phyloP scores from a whole-genome alignment of 257 asterid genomes.

The Anisodus tanguticus region DNA sequence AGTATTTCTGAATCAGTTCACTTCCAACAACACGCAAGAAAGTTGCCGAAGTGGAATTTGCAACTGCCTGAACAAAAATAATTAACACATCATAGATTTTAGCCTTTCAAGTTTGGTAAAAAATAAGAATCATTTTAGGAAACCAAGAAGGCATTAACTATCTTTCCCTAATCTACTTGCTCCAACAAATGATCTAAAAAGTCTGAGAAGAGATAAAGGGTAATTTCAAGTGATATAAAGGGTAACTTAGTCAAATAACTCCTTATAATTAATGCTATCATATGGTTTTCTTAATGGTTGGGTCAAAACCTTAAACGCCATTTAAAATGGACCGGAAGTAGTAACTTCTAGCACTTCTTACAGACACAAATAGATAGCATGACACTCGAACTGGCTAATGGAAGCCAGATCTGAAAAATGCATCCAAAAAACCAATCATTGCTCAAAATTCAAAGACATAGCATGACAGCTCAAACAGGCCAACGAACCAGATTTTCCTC shows the following conservation, averaged over 20 bases:
- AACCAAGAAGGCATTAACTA: not conserved
- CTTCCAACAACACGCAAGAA: constrained; percentile 97
- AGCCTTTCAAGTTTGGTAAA: not conserved
- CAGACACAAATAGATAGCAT: constrained; percentile 14
- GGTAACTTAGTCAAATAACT: not conserved
- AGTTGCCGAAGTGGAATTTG: constrained; percentile 96
- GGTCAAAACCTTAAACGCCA: not conserved
- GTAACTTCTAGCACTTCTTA: not conserved
- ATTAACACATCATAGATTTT: not conserved
- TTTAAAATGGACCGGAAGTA: not conserved
- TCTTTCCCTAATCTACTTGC: not conserved
- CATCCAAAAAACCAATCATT: not conserved
- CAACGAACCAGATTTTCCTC: constrained; percentile 5
- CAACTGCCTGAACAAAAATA: constrained; percentile 70
- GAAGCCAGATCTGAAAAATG: not conserved
- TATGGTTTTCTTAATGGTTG: not conserved
- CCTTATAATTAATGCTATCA: not conserved
- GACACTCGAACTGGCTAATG: not conserved
- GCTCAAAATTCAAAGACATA: not conserved
- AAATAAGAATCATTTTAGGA: not conserved
- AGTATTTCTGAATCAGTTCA: constrained; percentile 87
- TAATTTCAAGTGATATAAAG: not conserved
- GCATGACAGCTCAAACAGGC: not conserved
- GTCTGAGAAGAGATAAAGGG: not conserved
- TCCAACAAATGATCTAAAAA: not conserved